Evolutionary conservation across 306 rosid species (phyloP).

Genomic region (peach (Prunus persica)): Prunus_persica_NCBIv2 NC_034012.1:5448501-5449000

Average conservation of each 20-base stretch:
- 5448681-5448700: neutral
- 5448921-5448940: constrained; percentile 10
- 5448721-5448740: neutral
- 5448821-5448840: neutral
- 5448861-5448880: neutral
- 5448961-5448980: neutral
- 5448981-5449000: constrained; percentile 52
- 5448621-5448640: neutral
- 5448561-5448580: neutral
- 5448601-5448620: neutral
- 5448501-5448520: neutral
- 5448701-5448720: neutral
- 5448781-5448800: neutral
- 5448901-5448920: neutral
- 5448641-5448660: neutral
- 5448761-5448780: neutral
- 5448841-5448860: neutral
- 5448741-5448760: neutral
- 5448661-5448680: neutral
- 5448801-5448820: neutral
- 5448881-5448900: neutral
- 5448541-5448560: neutral
- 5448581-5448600: neutral
- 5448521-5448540: neutral
- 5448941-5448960: neutral